Conservation (phyloP, 2,329 filamentous ascomycete species). For the Fusarium beomiforme region DNA sequence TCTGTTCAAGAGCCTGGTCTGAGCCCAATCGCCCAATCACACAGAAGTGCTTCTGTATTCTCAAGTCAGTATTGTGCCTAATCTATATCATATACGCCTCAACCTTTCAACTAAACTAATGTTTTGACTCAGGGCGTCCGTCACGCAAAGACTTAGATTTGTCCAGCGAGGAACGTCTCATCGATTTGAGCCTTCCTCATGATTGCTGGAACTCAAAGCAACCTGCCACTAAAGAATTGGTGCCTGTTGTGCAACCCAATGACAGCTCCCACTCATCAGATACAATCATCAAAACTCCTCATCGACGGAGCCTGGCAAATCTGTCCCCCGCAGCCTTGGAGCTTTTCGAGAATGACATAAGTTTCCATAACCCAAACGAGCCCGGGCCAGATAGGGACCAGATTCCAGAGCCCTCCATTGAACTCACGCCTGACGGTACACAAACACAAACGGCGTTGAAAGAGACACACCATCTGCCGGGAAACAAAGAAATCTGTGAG, state of each 20-base stretch:
- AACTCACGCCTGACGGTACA: background rate
- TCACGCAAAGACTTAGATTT: background rate
- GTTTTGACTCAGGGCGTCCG: constrained; percentile 7
- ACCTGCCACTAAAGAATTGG: too few species aligned
- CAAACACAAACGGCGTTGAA: background rate
- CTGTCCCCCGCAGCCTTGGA: constrained; percentile 43
- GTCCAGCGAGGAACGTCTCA: constrained; percentile 2
- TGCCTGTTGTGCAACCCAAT: background rate
- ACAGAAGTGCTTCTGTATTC: constrained; percentile 36
- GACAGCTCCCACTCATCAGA: constrained; percentile 45
- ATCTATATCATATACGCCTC: constrained; percentile 7
- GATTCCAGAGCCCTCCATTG: background rate
- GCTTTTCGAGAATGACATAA: constrained; percentile 47
- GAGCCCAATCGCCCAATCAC: constrained; percentile 60
- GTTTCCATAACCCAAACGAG: constrained; percentile 37
- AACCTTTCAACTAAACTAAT: constrained; percentile 14
- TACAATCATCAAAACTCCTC: constrained; percentile 52
- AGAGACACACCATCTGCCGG: constrained; percentile 3
- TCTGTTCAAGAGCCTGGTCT: constrained; percentile 60
- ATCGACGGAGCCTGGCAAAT: constrained; percentile 38
- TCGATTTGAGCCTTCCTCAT: constrained; percentile 16
- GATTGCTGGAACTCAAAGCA: background rate
- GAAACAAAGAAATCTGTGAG: background rate
- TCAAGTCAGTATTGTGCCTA: constrained; percentile 34
- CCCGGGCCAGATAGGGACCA: background rate